Evolutionary conservation across 2,329 filamentous ascomycete genomes (phyloP).

Genomic region (Penicillium sp.): DNA sequence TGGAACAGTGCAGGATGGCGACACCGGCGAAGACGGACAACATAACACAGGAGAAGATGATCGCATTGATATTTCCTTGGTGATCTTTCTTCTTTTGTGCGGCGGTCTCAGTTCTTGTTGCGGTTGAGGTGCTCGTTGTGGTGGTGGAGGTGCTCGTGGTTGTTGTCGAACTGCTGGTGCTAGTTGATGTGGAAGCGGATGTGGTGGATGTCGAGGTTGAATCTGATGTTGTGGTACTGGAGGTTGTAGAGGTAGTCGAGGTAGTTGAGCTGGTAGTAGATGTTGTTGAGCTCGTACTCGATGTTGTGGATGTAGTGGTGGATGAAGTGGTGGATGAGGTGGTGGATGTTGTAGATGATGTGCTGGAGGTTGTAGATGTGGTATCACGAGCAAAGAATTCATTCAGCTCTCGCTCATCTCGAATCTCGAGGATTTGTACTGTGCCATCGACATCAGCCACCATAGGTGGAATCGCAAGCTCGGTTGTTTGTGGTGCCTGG

Average conservation of each 20-base stretch:
- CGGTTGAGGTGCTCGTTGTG: neutral
- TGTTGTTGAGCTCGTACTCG: neutral
- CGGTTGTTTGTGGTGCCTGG: neutral
- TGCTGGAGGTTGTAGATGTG: neutral
- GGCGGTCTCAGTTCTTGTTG: neutral
- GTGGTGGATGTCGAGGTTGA: neutral
- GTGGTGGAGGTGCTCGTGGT: neutral
- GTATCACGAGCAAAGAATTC: neutral
- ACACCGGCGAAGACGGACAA: neutral
- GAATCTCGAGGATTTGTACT: neutral
- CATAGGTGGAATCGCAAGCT: neutral
- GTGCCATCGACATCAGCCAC: neutral
- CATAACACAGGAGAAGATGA: neutral
- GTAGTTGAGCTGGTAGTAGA: neutral
- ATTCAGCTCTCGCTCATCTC: neutral
- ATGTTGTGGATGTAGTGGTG: neutral
- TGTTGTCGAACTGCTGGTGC: neutral
- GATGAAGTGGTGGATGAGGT: neutral
- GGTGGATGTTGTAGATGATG: neutral
- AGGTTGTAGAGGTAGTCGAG: neutral
- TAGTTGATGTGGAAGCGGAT: neutral
- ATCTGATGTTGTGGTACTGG: neutral
- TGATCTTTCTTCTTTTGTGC: neutral
- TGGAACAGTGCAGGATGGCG: neutral
- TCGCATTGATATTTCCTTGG: neutral